phyloP scores from a whole-genome alignment of 169 alveolate genomes.

The Cryptosporidium tyzzeri region DNA sequence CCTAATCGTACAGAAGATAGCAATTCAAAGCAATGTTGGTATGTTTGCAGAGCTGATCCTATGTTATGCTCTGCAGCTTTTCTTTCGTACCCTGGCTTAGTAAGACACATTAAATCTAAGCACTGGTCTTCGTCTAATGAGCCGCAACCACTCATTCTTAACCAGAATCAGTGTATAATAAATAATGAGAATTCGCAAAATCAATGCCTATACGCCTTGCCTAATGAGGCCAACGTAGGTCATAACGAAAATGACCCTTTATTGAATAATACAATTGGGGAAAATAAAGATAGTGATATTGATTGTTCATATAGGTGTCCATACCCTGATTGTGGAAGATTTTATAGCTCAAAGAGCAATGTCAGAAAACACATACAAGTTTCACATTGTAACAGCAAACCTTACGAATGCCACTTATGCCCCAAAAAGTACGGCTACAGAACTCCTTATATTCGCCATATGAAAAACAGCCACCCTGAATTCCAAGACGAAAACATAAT shows the following conservation, averaged over 20 bases:
- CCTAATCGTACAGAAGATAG: conserved; percentile 76
- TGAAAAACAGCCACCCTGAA: conserved; percentile 75
- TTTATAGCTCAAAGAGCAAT: conserved; percentile 74
- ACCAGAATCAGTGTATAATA: conserved; percentile 60
- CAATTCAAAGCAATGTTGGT: conserved; percentile 71
- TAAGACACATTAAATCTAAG: conserved; percentile 72
- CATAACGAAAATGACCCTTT: conserved; percentile 68
- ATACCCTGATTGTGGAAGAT: conserved; percentile 75
- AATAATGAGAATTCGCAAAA: conserved; percentile 41
- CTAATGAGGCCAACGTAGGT: conserved; percentile 58
- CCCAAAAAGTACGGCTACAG: conserved; percentile 74
- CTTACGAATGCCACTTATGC: conserved; percentile 73
- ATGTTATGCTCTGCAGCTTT: conserved; percentile 75
- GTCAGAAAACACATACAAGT: conserved; percentile 75
- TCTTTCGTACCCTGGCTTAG: conserved; percentile 73
- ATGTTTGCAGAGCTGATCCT: conserved; percentile 77
- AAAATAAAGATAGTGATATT: conserved; percentile 68
- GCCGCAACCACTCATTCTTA: conserved; percentile 33
- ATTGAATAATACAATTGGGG: conserved; percentile 58
- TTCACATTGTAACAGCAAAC: conserved; percentile 70
- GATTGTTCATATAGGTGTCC: conserved; percentile 77
- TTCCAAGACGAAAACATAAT: conserved; percentile 66
- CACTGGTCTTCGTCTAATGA: conserved; percentile 75
- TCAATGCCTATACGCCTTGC: conserved; percentile 50
- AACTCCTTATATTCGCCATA: conserved; percentile 76